phyloP scores from a whole-genome alignment of 106 monocot genomes.

The Gastrodia elata region DNA sequence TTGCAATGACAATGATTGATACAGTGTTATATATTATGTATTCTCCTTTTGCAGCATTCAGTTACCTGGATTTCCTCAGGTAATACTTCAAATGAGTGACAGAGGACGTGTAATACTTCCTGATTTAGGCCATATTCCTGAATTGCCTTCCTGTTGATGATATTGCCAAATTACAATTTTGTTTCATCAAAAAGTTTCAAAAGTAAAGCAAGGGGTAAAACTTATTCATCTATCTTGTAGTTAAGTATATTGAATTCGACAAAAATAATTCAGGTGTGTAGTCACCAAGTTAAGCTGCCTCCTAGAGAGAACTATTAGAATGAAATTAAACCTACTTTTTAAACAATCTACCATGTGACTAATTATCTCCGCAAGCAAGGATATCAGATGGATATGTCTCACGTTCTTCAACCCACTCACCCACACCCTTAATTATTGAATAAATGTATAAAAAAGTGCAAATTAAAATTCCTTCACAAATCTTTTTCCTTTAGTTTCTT shows the following conservation, averaged over 20 bases:
- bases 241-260: neutral
- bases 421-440: too few species aligned
- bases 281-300: neutral
- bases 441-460: too few species aligned
- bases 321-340: neutral
- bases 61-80: conserved; percentile 65
- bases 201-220: neutral
- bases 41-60: neutral
- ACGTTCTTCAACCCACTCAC: too few species aligned
- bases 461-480: too few species aligned
- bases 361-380: too few species aligned
- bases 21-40: neutral
- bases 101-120: conserved; percentile 48
- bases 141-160: conserved; percentile 57
- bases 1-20: neutral
- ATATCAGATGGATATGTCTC: too few species aligned
- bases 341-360: conserved; percentile 5
- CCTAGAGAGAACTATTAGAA: neutral
- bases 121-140: conserved; percentile 55
- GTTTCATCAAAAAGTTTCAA: neutral
- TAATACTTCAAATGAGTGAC: conserved; percentile 60
- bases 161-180: neutral
- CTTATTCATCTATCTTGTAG: neutral
- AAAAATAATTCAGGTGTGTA: neutral
- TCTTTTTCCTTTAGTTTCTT: too few species aligned